phyloP scores from a whole-genome alignment of 371 early-diverging fungal species.

The Apophysomyces elegans region DNA sequence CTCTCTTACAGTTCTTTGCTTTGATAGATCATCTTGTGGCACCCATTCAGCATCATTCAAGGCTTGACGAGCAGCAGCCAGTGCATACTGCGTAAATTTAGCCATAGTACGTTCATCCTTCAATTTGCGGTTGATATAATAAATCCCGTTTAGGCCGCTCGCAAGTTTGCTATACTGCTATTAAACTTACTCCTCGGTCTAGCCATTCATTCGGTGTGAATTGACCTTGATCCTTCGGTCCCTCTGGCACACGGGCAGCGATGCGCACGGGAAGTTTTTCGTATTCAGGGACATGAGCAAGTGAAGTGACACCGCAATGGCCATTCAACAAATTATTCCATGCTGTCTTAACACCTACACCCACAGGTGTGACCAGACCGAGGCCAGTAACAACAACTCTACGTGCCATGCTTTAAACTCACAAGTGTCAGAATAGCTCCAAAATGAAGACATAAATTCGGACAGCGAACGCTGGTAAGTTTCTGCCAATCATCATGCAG shows the following conservation, averaged over 20 bases:
- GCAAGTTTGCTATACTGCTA: too few species aligned
- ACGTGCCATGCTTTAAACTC: conserved; percentile 31
- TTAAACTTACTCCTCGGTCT: too few species aligned
- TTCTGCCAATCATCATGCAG: too few species aligned
- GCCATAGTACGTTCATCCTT: conserved; percentile 84
- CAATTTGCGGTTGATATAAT: conserved; percentile 59
- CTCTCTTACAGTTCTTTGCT: conserved; percentile 58
- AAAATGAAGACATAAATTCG: too few species aligned
- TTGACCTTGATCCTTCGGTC: conserved; percentile 53
- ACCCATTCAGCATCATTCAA: conserved; percentile 81
- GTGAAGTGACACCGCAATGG: conserved; percentile 79
- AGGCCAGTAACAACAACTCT: conserved; percentile 95
- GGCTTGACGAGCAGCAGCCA: conserved; percentile 87
- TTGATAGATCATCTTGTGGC: conserved; percentile 53
- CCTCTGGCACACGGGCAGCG: conserved; percentile 76
- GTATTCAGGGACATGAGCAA: conserved; percentile 49
- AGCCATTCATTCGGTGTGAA: conserved; percentile 79
- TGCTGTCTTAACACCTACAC: conserved; percentile 69
- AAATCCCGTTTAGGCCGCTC: conserved; percentile 1
- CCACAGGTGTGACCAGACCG: conserved; percentile 94
- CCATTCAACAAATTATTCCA: conserved; percentile 82
- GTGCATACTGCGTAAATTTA: conserved; percentile 87
- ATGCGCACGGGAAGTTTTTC: conserved; percentile 79
- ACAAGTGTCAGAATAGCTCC: too few species aligned
- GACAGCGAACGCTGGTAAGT: too few species aligned